These are phyloP conservation scores for Calycina herbarum DNA, from an alignment of 2,329 filamentous ascomycete genomes.

Conservation along the genomic window DNA sequence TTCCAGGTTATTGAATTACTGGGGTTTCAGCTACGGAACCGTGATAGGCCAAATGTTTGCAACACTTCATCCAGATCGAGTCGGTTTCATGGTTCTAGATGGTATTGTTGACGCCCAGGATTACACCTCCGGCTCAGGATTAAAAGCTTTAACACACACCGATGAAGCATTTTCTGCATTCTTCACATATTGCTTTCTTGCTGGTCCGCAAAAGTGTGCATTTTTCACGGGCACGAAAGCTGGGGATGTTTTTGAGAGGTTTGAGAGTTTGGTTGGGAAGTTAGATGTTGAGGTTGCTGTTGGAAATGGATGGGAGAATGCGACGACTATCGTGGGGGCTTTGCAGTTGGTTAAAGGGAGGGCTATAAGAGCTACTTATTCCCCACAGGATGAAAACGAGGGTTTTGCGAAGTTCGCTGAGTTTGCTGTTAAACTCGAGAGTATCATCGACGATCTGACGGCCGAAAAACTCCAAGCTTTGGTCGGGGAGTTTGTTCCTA, in stretches of 20 bases:
- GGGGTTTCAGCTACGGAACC: conserved; percentile 51
- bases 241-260: background rate
- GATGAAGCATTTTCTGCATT: background rate
- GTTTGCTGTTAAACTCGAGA: too few relatives aligned
- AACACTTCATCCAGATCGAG: conserved; percentile 43
- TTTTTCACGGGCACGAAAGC: background rate
- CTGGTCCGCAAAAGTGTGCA: background rate
- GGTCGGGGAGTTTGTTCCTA: too few relatives aligned
- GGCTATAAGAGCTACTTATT: background rate
- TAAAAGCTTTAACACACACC: background rate
- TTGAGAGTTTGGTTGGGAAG: background rate
- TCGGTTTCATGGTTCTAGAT: conserved; percentile 42
- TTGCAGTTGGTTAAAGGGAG: background rate
- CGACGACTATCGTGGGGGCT: background rate
- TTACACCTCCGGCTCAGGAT: background rate
- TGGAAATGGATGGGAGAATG: background rate
- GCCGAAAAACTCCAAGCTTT: too few relatives aligned
- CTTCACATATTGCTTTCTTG: background rate
- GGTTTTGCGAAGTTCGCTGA: too few relatives aligned
- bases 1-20: conserved; percentile 43
- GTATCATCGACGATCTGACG: too few relatives aligned
- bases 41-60: conserved; percentile 46
- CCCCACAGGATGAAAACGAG: too few relatives aligned
- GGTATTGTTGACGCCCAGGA: conserved; percentile 24
- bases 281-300: background rate